Percentiles rank a stretch among this genome's conserved stretches.
Conservation (phyloP, 129 eudicot species). For the Centella asiatica region DNA sequence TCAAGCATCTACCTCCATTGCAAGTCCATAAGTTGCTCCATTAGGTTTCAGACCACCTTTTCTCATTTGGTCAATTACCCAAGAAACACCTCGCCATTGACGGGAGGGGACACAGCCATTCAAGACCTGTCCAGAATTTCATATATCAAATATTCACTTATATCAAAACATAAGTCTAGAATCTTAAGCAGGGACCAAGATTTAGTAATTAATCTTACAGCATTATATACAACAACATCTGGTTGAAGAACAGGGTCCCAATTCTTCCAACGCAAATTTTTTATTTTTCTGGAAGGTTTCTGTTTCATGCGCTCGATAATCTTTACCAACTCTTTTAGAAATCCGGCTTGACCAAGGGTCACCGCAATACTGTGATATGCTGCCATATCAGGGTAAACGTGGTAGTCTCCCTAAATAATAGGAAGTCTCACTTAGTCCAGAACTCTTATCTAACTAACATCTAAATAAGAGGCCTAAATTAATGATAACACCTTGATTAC, state of each 20-base stretch:
- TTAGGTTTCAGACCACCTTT: constrained; percentile 58
- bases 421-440: constrained; percentile 4
- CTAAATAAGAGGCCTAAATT: constrained; percentile 1
- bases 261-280: constrained; percentile 46
- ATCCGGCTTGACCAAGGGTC: constrained; percentile 91
- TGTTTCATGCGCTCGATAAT: constrained; percentile 73
- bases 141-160: constrained; percentile 3
- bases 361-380: constrained; percentile 88
- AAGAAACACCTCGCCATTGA: constrained; percentile 95
- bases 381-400: constrained; percentile 95
- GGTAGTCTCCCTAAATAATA: constrained; percentile 60
- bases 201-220: constrained; percentile 42
- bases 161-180: not conserved
- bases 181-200: not conserved
- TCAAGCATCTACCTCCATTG: constrained; percentile 76
- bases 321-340: constrained; percentile 62
- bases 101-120: constrained; percentile 82
- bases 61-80: constrained; percentile 90
- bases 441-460: constrained; percentile 1
- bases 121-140: constrained; percentile 42
- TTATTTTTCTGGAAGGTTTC: constrained; percentile 50
- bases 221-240: constrained; percentile 69
- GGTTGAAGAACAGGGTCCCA: constrained; percentile 89
- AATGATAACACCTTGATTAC: constrained; percentile 11
- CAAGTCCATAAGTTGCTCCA: constrained; percentile 90